Base-by-base conservation (phyloP, 2,329 filamentous ascomycete species). In the Biscogniauxia marginata region DNA sequence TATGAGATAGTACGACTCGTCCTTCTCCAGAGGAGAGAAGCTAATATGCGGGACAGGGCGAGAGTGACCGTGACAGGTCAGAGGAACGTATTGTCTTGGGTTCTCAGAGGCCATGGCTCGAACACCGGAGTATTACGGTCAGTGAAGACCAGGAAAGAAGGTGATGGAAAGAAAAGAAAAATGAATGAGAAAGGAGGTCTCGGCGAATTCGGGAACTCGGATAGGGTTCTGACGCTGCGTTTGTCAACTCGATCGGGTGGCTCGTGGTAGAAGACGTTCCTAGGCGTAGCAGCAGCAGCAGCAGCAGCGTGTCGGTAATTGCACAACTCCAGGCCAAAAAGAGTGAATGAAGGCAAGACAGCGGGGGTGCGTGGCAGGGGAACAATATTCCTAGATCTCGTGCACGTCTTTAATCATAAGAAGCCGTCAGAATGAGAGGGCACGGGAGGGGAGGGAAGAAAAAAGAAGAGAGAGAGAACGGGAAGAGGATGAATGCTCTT, bases 51-150 rank as follows among this genome's bases (percentile, higher is more conserved):
- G 91, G 52, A 97, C 92, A 1, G 93, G 93, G 57, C 93, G 86
- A 52, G 93, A 96, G 74, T 97, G 93, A 61, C 93, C 93, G 74
- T 97, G 93, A 74, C 93, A 97, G 63, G 93, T 97, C 72, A 97
- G 77, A 55, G 93, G 93, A 53, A 96, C 91, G 56, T 92, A 91
- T 72, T 83, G 81, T 52, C 81, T 56, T 2, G 63, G 61, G 11
- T 61, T 50, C 19, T 70, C 67, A 45, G 62, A 7, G 46, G 65
- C 60, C 67, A 67, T 67, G 46, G 44, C 48, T 43, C 49, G 21
- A 53, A n/a, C 44, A 55, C 13, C 4, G 19, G 43, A 51, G 21
- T 18, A 21, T 49, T 34, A 2, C 2, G 55, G 21, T 6, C n/a
- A 49, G 20, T 13, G 23, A n/a, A 4, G 44, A 44, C 43, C 11